phyloP scores from a whole-genome alignment of 208 protist genomes.

The Leishmania braziliensis region DNA sequence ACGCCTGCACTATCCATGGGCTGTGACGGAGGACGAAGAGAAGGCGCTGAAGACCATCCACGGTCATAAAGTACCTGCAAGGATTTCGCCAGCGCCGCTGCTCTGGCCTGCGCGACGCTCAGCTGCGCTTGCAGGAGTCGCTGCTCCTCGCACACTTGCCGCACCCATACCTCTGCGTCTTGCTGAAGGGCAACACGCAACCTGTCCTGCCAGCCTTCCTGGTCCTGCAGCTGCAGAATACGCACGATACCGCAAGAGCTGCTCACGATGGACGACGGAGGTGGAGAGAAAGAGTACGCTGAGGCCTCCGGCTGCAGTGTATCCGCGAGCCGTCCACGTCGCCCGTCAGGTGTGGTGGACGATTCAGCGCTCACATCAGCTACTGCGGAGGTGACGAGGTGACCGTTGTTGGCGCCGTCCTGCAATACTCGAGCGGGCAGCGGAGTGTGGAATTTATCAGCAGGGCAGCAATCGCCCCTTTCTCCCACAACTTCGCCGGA shows the following conservation, averaged over 20 bases:
- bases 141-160: constrained; percentile 24
- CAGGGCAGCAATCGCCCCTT: neutral
- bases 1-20: neutral
- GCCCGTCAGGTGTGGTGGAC: neutral
- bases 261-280: neutral
- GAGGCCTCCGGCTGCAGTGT: neutral
- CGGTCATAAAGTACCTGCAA: constrained; percentile 6
- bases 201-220: constrained; percentile 13
- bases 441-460: neutral
- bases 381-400: neutral
- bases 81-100: constrained; percentile 5
- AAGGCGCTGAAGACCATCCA: neutral
- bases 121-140: constrained; percentile 23
- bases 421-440: neutral
- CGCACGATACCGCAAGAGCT: constrained; percentile 13
- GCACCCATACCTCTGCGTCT: constrained; percentile 26
- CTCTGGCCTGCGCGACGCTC: constrained; percentile 10
- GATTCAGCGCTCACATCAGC: neutral
- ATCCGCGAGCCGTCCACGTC: neutral
- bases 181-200: constrained; percentile 16
- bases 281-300: neutral
- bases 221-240: constrained; percentile 18
- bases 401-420: neutral
- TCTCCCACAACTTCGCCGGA: neutral
- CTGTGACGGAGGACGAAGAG: neutral